phyloP scores from a whole-genome alignment of 176 grass and related monocot genomes.

The Dactylis glomerata region DNA sequence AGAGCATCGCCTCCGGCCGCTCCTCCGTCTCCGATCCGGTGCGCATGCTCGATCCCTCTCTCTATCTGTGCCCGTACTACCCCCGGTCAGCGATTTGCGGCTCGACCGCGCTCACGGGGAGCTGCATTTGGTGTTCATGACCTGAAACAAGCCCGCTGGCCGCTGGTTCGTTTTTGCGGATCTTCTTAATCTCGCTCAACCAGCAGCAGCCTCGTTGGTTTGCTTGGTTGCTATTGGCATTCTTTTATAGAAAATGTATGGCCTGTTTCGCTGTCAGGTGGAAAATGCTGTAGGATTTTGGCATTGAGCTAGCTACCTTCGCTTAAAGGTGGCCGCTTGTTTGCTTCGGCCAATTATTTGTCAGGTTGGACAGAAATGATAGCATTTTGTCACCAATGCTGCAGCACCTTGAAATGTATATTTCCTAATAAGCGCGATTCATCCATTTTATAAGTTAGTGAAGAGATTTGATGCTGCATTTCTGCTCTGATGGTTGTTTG shows the following conservation, averaged over 20 bases:
- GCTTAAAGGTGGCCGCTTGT: conserved; percentile 30
- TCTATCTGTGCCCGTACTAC: neutral
- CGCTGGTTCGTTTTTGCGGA: neutral
- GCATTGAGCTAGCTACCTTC: conserved; percentile 22
- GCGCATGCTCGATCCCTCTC: conserved; percentile 21
- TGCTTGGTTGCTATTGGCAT: neutral
- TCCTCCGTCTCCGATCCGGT: conserved; percentile 89
- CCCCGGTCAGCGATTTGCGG: neutral
- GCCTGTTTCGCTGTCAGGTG: conserved; percentile 21
- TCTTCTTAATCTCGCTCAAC: neutral
- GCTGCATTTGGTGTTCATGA: conserved; percentile 32
- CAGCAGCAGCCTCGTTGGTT: conserved; percentile 8
- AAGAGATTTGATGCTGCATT: neutral
- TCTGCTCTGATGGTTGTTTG: neutral
- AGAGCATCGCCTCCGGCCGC: conserved; percentile 93
- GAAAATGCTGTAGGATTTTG: conserved; percentile 26
- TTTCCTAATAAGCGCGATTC: neutral
- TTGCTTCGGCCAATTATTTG: conserved; percentile 32
- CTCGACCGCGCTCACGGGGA: neutral
- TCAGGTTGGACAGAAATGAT: conserved; percentile 7
- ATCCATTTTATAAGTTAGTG: neutral
- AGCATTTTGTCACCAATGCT: neutral
- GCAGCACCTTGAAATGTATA: neutral
- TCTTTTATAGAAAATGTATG: neutral
- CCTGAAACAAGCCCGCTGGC: neutral